Conservation (phyloP, 257 asterid genomes). For the Solanum commersonii region DNA sequence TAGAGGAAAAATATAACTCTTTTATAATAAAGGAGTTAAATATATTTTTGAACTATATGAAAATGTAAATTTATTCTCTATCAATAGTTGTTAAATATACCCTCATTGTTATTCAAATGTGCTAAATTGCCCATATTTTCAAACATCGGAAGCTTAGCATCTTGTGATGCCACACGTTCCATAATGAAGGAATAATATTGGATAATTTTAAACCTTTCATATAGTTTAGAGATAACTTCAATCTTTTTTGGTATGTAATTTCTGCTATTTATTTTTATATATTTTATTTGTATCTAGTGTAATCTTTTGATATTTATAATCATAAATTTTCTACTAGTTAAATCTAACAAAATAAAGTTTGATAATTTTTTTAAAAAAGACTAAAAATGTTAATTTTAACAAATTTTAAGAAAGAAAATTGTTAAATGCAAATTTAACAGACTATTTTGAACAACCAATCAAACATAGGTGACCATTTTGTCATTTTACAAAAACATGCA, state of each 20-base stretch:
- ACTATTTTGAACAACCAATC: background rate
- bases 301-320: background rate
- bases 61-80: no score
- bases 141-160: background rate
- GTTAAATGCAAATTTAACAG: background rate
- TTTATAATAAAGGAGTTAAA: background rate
- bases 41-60: accelerated
- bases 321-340: background rate
- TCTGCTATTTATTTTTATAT: no score
- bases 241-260: background rate
- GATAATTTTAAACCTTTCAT: no score
- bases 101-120: no score
- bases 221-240: no score
- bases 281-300: background rate
- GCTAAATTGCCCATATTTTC: background rate
- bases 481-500: background rate
- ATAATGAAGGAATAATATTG: no score
- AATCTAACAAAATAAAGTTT: background rate
- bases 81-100: background rate
- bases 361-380: background rate
- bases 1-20: background rate
- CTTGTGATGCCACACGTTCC: background rate
- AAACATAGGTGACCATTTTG: background rate
- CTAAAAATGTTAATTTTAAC: background rate
- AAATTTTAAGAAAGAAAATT: background rate